Percentiles rank a stretch among this genome's conserved stretches.
These are phyloP conservation scores for Colletotrichum spaethianum DNA, from an alignment of 2,329 filamentous ascomycete genomes.

Conservation along the genomic window DNA sequence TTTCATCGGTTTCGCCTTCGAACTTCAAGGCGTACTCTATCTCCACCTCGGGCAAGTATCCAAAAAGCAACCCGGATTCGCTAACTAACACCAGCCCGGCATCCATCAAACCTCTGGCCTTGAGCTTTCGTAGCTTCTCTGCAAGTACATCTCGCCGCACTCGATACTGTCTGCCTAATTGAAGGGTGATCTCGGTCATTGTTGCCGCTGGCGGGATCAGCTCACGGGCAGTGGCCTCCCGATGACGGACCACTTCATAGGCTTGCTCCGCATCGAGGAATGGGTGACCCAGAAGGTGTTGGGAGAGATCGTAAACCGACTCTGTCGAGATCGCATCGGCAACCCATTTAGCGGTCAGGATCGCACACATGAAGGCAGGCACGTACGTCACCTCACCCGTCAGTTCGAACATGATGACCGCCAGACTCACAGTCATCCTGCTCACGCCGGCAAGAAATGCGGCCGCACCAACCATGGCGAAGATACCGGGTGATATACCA, in stretches of 20 bases:
- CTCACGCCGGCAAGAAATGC: slow-evolving; percentile 72
- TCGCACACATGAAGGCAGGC: slow-evolving; percentile 71
- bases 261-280: slow-evolving; percentile 69
- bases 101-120: slow-evolving; percentile 67
- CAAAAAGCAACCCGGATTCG: slow-evolving; percentile 61
- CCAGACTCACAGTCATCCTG: slow-evolving; percentile 71
- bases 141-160: slow-evolving; percentile 55
- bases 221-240: slow-evolving; percentile 54
- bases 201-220: slow-evolving; percentile 67
- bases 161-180: slow-evolving; percentile 58
- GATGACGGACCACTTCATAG: slow-evolving; percentile 16
- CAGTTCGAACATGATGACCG: slow-evolving; percentile 74
- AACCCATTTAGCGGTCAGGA: slow-evolving; percentile 71
- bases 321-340: slow-evolving; percentile 67
- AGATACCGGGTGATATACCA: slow-evolving; percentile 68
- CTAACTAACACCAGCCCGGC: slow-evolving; percentile 70
- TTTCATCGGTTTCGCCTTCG: slow-evolving; percentile 43
- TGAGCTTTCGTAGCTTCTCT: slow-evolving; percentile 62
- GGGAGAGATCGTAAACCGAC: slow-evolving; percentile 72
- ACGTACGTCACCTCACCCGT: slow-evolving; percentile 72
- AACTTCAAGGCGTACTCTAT: slow-evolving; percentile 64
- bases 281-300: slow-evolving; percentile 70
- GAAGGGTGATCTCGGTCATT: slow-evolving; percentile 69
- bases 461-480: slow-evolving; percentile 72
- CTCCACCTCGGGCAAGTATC: slow-evolving; percentile 69